A percentile compares a stretch with the other conserved stretches of the same genome.
These are phyloP conservation scores for Boechera divaricarpa DNA, from an alignment of 345 rosid genomes.

Conservation along the genomic window DNA sequence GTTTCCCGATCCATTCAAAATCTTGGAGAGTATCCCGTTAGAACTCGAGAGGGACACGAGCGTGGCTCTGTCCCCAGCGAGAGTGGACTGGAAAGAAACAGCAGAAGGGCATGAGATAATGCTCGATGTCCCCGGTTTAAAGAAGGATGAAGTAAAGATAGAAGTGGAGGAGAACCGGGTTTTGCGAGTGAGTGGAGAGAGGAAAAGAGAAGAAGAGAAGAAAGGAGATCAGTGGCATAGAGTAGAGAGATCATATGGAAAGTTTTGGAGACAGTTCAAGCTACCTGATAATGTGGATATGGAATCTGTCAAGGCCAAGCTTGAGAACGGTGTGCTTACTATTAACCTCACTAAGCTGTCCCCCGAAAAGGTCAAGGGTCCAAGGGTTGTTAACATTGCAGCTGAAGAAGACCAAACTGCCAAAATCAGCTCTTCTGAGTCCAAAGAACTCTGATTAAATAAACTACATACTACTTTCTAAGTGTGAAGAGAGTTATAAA, in stretches of 20 bases:
- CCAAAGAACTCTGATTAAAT: slow-evolving; percentile 60
- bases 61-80: slow-evolving; percentile 54
- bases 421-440: slow-evolving; percentile 48
- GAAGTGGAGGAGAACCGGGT: slow-evolving; percentile 73
- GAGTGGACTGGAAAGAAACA: slow-evolving; percentile 96
- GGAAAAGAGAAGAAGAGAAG: slow-evolving; percentile 73
- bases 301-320: slow-evolving; percentile 72
- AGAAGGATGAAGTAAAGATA: slow-evolving; percentile 80
- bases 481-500: slow-evolving; percentile 8
- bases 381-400: slow-evolving; percentile 61
- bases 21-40: slow-evolving; percentile 73
- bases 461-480: neutral
- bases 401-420: slow-evolving; percentile 53
- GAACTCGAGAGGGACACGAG: slow-evolving; percentile 58
- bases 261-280: slow-evolving; percentile 86
- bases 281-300: slow-evolving; percentile 80
- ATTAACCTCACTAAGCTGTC: slow-evolving; percentile 62
- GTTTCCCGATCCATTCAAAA: slow-evolving; percentile 63
- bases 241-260: slow-evolving; percentile 78
- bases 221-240: slow-evolving; percentile 90
- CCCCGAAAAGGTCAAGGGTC: slow-evolving; percentile 69
- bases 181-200: slow-evolving; percentile 77
- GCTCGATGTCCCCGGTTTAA: slow-evolving; percentile 80
- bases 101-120: slow-evolving; percentile 66
- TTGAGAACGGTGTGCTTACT: slow-evolving; percentile 76